Evolutionary conservation across 495 filamentous ascomycete genomes (phyloP), one percentile per base, ranked within the genome.

Genomic region (Penicillium verhagenii): DNA sequence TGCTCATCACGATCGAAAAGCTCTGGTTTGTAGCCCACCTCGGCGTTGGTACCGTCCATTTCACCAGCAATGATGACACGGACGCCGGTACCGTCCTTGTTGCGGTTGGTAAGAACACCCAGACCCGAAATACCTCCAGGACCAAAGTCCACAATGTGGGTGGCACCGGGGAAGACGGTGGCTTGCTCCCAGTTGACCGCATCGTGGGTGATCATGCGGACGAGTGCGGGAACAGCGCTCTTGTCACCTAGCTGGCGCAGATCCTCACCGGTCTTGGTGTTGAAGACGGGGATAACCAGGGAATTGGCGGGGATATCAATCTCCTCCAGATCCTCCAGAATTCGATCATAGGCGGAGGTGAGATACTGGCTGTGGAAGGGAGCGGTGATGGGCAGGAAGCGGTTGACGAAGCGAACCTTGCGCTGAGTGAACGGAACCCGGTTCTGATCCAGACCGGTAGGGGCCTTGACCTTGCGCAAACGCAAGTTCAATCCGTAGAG

Each of bases 341-440:
- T 89, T 38, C 89, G 79, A 43, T 84, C 81, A 14, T 87, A 86
- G 2, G 95, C 92, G 38, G 89, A 82, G 39, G 82, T 78, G 37
- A 99, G 82, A 62, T 96, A 96, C 54, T 87, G 87, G 78, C 94
- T 97, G 75, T 99, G 95, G 78, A 99, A 99, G 6, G 95, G 95
- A 8, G 94, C 89, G 1, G 92, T 96, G 70, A 99, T 97, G 25
- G 95, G 95, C 49, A 99, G 75, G 77, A 99, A 99, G 56, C 94
- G 86, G 73, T 96, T 97, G 49, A 92, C 91, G 63, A 99, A 97
- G 61, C 94, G 90, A 50, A 96, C 78, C 75, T 99, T 99, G 42
- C 95, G 86, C 71, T 97, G 85, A 0, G 93, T 97, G 76, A 89
- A 92, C 5, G 95, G 95, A 40, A 96, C 88, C 49, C 91, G 85